A percentile compares a stretch with the other conserved stretches of the same genome.
These are phyloP conservation scores for Trichosporon ovoides DNA, from an alignment of 1,284 basidiomycete genomes.

Conservation along the genomic window DNA sequence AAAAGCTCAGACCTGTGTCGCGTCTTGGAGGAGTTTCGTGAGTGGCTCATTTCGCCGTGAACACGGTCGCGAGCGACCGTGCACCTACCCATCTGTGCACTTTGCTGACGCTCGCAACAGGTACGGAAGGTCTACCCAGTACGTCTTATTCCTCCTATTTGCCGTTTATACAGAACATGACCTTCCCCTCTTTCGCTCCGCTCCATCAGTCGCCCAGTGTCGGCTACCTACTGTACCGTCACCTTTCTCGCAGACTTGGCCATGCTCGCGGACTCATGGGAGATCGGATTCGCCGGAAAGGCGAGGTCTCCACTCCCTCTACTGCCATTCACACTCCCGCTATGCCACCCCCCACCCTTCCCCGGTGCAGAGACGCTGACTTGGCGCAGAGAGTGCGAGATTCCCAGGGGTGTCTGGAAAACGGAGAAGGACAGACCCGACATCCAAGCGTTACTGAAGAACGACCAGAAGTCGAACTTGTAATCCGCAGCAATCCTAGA, in stretches of 20 bases:
- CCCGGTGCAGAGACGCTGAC: too few relatives aligned
- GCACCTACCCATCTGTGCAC: background rate
- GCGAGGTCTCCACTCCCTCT: too few relatives aligned
- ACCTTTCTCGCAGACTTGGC: too few relatives aligned
- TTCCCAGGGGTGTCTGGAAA: background rate
- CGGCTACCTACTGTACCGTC: too few relatives aligned
- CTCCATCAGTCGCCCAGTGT: too few relatives aligned
- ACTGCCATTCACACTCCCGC: too few relatives aligned
- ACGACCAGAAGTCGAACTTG: background rate
- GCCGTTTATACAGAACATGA: background rate
- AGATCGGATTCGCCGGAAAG: too few relatives aligned
- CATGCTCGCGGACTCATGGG: too few relatives aligned
- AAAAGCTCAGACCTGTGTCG: constrained; percentile 59
- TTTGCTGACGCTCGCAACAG: constrained; percentile 8
- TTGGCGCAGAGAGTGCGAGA: background rate
- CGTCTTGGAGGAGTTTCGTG: constrained; percentile 63
- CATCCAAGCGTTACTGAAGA: background rate
- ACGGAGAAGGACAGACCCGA: background rate
- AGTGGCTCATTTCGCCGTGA: constrained; percentile 25
- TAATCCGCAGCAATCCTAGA: background rate
- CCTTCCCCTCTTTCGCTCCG: background rate
- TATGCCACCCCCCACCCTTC: too few relatives aligned
- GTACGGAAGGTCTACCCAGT: constrained; percentile 55
- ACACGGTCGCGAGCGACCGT: too few relatives aligned
- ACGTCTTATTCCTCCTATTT: constrained; percentile 28